These are phyloP conservation scores for Gossypioides kirkii DNA, from an alignment of 345 rosid species.

Conservation along the genomic window DNA sequence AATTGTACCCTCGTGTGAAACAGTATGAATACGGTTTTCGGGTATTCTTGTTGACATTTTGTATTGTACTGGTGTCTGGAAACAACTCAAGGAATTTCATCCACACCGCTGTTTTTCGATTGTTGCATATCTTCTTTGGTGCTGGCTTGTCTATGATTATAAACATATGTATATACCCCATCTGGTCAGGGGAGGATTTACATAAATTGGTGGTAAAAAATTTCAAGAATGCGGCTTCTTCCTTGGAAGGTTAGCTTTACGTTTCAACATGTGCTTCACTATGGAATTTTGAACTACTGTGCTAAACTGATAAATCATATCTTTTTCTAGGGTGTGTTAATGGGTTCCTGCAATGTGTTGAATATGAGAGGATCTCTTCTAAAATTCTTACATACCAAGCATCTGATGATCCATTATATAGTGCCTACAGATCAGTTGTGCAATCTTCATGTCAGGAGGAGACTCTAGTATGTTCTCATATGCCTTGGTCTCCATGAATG, in stretches of 20 bases:
- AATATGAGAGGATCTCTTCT: constrained; percentile 78
- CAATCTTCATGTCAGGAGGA: constrained; percentile 87
- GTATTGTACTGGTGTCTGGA: constrained; percentile 82
- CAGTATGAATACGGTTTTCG: constrained; percentile 77
- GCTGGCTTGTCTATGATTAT: constrained; percentile 56
- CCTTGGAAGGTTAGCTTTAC: constrained; percentile 60
- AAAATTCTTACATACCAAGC: constrained; percentile 86
- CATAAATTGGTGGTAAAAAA: constrained; percentile 75
- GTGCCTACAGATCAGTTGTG: constrained; percentile 78
- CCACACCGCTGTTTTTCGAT: constrained; percentile 51
- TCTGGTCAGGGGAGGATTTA: constrained; percentile 87
- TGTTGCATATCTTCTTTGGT: constrained; percentile 57
- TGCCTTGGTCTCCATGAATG: no score
- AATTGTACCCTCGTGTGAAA: constrained; percentile 70
- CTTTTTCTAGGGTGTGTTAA: constrained; percentile 57
- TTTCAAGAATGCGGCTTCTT: constrained; percentile 66
- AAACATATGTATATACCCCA: constrained; percentile 60
- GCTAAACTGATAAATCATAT: not conserved
- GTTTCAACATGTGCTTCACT: not conserved
- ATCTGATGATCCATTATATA: constrained; percentile 73
- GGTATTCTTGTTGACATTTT: constrained; percentile 81
- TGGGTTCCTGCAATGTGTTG: constrained; percentile 70
- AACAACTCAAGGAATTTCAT: constrained; percentile 44
- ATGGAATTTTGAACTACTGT: not conserved
- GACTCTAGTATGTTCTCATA: constrained; percentile 23